Evolutionary conservation across 352 stramenopile species (phyloP).

Genomic region (Phytophthora pinifolia): DNA sequence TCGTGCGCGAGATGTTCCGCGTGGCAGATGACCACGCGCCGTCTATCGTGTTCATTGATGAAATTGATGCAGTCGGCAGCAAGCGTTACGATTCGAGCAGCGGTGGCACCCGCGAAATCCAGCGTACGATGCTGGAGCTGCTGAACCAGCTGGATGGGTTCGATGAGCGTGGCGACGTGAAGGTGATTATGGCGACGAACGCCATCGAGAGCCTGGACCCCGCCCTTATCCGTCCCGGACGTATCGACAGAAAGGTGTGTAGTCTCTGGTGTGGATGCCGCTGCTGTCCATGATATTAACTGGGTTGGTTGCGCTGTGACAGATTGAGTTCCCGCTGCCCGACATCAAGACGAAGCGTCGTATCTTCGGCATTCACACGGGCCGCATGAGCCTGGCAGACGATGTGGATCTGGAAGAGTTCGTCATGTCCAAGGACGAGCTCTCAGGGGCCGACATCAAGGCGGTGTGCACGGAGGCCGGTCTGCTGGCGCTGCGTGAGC

Average conservation of each 20-base stretch:
- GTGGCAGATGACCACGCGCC: conserved; percentile 98
- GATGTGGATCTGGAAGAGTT: conserved; percentile 99
- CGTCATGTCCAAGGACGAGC: conserved; percentile 99
- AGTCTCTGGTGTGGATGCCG: neutral
- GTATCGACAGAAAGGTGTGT: conserved; percentile 98
- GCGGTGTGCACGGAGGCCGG: conserved; percentile 99
- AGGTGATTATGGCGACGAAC: conserved; percentile 99
- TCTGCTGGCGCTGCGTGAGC: conserved; percentile 98
- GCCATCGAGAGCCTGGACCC: conserved; percentile 99
- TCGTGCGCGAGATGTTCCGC: conserved; percentile 99
- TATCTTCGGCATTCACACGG: conserved; percentile 99
- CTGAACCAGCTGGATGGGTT: conserved; percentile 99
- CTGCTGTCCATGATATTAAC: neutral
- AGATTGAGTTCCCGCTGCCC: conserved; percentile 99
- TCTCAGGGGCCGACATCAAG: conserved; percentile 99
- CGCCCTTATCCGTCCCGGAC: conserved; percentile 98
- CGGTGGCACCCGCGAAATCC: conserved; percentile 98
- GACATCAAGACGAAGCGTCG: conserved; percentile 99
- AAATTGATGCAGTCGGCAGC: conserved; percentile 99
- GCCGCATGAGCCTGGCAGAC: conserved; percentile 96
- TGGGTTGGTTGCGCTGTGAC: conserved; percentile 12
- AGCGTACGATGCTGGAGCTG: conserved; percentile 99
- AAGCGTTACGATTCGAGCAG: conserved; percentile 99
- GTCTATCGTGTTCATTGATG: conserved; percentile 99
- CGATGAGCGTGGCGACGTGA: conserved; percentile 99